Evolutionary conservation across 176 grass and related monocot genomes (phyloP), one percentile per base, ranked within the genome.

Genomic region (Puya raimondii): DNA sequence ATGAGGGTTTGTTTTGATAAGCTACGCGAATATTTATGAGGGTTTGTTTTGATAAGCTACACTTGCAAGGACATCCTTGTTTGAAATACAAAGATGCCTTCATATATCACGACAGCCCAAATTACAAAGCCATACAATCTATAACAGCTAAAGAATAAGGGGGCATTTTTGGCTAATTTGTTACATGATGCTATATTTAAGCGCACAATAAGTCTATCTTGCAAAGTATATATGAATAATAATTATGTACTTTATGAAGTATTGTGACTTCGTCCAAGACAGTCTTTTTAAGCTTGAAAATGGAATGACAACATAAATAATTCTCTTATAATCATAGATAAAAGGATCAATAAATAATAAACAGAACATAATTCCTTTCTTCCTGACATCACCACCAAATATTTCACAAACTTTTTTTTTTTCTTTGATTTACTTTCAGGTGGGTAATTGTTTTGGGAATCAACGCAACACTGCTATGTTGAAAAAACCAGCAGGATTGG

Each of bases 401-500:
- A 85, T 81, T 77, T 83, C 77, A 70, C 82, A 68, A 80, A 26
- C 25, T 79, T 81, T 61, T 29, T 66, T 83, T 50, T 47, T 64
- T 81, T 57, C 65, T 76, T 71, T 23, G 64, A 74, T 79, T 66
- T 29, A 50, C 12, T 53, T 48, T 73, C 48, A 70, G 42, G 21
- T 12, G 56, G 56, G 56, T 18, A 49, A 51, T 66, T 75, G 69
- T 79, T 72, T 79, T 54, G 33, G 15, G 63, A 72, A 76, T 74
- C 78, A 70, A 83, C 78, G 81, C 77, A 69, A 84, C 49, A 73
- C 86, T 86, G 86, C 88, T 79, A 88, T 85, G 78, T 78, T 7
- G 9, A 87, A 96, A 96, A 87, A 80, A 85, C 64, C 76, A 85
- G 93, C 89, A 88, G 81, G 73, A 79, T 86, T 80, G 50, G 80